Base-by-base conservation (phyloP, 2,329 filamentous ascomycete species). In the Dactylella cylindrospora region DNA sequence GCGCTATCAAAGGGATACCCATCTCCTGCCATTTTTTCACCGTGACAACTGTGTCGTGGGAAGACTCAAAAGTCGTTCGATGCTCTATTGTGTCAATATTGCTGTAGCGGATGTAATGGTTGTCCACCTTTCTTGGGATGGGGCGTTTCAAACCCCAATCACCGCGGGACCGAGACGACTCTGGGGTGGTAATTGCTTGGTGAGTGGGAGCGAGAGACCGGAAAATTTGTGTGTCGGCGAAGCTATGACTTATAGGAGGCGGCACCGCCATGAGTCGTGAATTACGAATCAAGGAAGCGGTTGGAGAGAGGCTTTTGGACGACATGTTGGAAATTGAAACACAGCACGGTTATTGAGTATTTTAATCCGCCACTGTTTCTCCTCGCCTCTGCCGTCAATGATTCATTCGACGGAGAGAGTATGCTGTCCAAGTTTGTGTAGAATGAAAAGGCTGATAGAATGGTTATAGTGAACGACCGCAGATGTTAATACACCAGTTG, bases 11-110 rank as follows among this genome's bases (percentile, higher is more conserved):
- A 5, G 68, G 64, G 12, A 69, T 51, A 25, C 67, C 68, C 60
- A 69, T 66, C 44, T 69, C 68, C 32, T 69, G 68, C 68, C 68
- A 69, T 29, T 68, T 68, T 41, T 65, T 67, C 31, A 69, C 35
- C 6, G 66, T 67, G 23, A 67, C 25, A n/a, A 69, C 68, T 32
- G 68, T 68, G 29, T 68, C 67, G 31, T 66, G 62, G 13, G 68
- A 66, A 7, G 66, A 67, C 39, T 68, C 66, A 46, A 68, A 68
- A 13, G 61, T 66, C 9, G 66, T 68, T 33, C 67, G 66, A 43
- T 68, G 68, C 52, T 69, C 68, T 15, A 69, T 66, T 4, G 67
- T 68, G 57, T 69, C 68, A n/a, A 69, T 51, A 8, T 65, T 47
- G 28, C 64, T 66, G 65, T 67, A 68, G 17, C 67, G 65, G 33